phyloP scores from a whole-genome alignment of 495 filamentous ascomycete genomes.

The Astrocystis sublimbata region DNA sequence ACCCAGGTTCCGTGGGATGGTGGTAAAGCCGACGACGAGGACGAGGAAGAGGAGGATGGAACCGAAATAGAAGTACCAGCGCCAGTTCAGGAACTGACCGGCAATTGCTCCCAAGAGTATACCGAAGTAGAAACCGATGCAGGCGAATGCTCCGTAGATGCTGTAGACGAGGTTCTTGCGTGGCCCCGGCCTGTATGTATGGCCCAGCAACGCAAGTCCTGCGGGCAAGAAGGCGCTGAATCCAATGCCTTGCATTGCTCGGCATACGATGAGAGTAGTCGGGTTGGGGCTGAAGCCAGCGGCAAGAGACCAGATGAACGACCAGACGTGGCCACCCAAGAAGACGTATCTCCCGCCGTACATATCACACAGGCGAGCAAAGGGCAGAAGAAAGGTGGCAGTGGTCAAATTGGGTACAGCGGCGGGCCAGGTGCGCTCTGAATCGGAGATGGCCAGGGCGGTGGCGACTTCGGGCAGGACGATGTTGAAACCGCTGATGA shows the following conservation, averaged over 20 bases:
- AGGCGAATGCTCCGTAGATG: conserved; percentile 75
- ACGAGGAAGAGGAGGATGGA: conserved; percentile 49
- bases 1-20: conserved; percentile 64
- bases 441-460: conserved; percentile 63
- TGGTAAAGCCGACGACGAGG: conserved; percentile 57
- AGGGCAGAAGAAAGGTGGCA: conserved; percentile 71
- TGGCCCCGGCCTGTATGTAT: conserved; percentile 78
- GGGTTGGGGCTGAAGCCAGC: conserved; percentile 70
- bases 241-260: conserved; percentile 79
- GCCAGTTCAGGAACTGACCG: conserved; percentile 64
- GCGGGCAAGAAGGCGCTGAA: conserved; percentile 77
- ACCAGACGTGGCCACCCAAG: conserved; percentile 67
- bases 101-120: conserved; percentile 77
- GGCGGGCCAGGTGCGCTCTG: conserved; percentile 75
- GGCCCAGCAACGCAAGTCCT: conserved; percentile 76
- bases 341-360: conserved; percentile 76
- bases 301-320: conserved; percentile 69
- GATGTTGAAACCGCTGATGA: conserved; percentile 84
- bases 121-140: conserved; percentile 77
- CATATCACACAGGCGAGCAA: conserved; percentile 76
- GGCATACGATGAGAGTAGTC: conserved; percentile 71
- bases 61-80: conserved; percentile 83
- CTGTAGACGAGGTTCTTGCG: conserved; percentile 85
- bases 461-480: conserved; percentile 67
- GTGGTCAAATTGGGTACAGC: conserved; percentile 75